Percentiles rank a stretch among this genome's conserved stretches.
These are phyloP conservation scores for Phaseolus lunatus DNA, from an alignment of 306 rosid genomes.

Conservation along the genomic window DNA sequence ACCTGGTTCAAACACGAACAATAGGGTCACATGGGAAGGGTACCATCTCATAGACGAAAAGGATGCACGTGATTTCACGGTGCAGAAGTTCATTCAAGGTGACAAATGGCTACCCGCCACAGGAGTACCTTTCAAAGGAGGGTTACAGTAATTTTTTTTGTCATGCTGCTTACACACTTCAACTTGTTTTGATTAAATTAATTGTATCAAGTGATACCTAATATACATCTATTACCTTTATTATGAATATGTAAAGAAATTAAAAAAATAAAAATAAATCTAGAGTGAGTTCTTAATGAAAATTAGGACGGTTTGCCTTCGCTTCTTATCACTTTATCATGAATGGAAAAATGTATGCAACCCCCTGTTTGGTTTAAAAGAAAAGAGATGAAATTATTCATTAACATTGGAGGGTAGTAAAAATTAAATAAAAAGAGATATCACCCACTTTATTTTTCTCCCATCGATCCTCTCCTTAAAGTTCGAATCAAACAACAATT, in stretches of 20 bases:
- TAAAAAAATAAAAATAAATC: neutral
- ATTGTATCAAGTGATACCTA: neutral
- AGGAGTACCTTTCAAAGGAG: constrained; percentile 56
- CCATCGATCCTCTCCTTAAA: no score
- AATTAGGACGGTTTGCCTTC: neutral
- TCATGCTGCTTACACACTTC: neutral
- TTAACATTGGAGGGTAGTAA: no score
- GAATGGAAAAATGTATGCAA: no score
- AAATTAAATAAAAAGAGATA: no score
- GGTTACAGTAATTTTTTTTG: constrained; percentile 34
- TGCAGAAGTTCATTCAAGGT: constrained; percentile 54
- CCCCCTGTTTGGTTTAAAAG: no score
- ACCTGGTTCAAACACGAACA: constrained; percentile 51
- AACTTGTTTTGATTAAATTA: neutral
- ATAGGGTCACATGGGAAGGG: constrained; percentile 61
- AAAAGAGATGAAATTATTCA: no score
- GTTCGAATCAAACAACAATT: no score
- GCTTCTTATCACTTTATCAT: neutral
- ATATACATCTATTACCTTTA: neutral
- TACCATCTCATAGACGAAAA: constrained; percentile 44
- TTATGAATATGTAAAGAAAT: neutral
- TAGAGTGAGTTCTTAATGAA: neutral
- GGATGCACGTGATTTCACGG: constrained; percentile 48
- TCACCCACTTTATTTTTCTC: no score
- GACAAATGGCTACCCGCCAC: constrained; percentile 59